Base-by-base conservation (phyloP, 2,329 filamentous ascomycete genomes). In the Aotearoamyces nothofagi region DNA sequence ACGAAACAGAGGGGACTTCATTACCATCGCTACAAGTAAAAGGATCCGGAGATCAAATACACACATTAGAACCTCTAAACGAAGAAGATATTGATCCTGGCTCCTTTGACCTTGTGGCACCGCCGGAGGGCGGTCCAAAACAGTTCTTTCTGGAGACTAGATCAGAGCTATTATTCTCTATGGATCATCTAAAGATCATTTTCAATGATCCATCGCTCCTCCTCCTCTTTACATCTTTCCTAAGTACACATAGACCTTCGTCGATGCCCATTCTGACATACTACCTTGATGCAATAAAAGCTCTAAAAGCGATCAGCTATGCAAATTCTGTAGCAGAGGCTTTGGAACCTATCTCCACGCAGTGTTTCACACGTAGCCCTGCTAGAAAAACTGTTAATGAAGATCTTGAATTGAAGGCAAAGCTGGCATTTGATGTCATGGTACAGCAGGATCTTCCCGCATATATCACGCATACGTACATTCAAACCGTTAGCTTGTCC, bases 211-310 rank as follows among this genome's bases (percentile, higher is more conserved):
- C 73, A 0, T 54, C 63, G 5, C 61, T 75, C 13, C 56, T 82
- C 2, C 58, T 71, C 29, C 64, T 61, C 24, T 84, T 84, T 46
- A 77, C 69, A 2, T 61, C 67, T 3, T 86, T 79, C 40, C 55
- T 84, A 3, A 65, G 66, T 33, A 49, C 57, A 4, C 57, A 64
- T 24, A 60, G 74, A 24, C 69, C 73, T 4, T 54, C 63, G 12
- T 80, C 77, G 1, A 57, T 80, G 2, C 66, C 75, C 0, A 53
- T 78, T 5, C 52, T 84, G 9, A 66, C 73, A 15, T 80, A 82
- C 54, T 82, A 82, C 38, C 58, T 83, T 2, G 74, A 81, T 40
- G 66, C 75, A 0, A 50, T 72, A 33, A 86, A 84, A 44, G 77
- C 78, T 1, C 50, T 81, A 9, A 68, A 70, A 39, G 76, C 78